These are phyloP conservation scores for Croton laevigatus DNA, from an alignment of 441 rosid species.

Conservation along the genomic window DNA sequence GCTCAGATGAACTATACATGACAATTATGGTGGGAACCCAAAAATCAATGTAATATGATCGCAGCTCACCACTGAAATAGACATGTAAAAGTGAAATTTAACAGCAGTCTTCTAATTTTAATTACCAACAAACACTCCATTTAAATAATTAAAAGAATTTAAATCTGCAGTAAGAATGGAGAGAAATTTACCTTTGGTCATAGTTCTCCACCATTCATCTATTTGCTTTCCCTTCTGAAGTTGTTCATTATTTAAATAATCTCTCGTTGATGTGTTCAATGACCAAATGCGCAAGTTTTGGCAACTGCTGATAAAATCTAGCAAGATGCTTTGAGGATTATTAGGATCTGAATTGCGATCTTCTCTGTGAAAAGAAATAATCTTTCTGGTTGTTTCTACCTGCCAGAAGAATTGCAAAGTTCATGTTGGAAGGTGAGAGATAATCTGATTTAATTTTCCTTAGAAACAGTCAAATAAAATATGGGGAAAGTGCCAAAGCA, in stretches of 20 bases:
- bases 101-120: constrained; percentile 5
- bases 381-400: constrained; percentile 91
- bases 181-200: constrained; percentile 64
- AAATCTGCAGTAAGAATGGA: constrained; percentile 16
- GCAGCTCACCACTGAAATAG: constrained; percentile 7
- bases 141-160: constrained; percentile 1
- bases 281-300: constrained; percentile 97
- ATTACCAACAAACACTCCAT: background rate
- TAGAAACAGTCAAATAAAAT: background rate
- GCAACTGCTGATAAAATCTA: constrained; percentile 97
- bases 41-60: constrained; percentile 9
- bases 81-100: constrained; percentile 2
- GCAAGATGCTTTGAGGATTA: constrained; percentile 89
- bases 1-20: background rate
- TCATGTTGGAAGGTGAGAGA: constrained; percentile 25
- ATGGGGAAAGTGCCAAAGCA: background rate
- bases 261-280: constrained; percentile 80
- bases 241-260: constrained; percentile 82
- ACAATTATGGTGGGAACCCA: background rate
- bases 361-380: constrained; percentile 93
- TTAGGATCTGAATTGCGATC: constrained; percentile 85
- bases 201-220: constrained; percentile 98
- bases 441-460: background rate
- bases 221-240: constrained; percentile 96
- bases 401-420: constrained; percentile 39